phyloP scores from a whole-genome alignment of 2,329 filamentous ascomycete species.

The Blastomyces emzantsi region DNA sequence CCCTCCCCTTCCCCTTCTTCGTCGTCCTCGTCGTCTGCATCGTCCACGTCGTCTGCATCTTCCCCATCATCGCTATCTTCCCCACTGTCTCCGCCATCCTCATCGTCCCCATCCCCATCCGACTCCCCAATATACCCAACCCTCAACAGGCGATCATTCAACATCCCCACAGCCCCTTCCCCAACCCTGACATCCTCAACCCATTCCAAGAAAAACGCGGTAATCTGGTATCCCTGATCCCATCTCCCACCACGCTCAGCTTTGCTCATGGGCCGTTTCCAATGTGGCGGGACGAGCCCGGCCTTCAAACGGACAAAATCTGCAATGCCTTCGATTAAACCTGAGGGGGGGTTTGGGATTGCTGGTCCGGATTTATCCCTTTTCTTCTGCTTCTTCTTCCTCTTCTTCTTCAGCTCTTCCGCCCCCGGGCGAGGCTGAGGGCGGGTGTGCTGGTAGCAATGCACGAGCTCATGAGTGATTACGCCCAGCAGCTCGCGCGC shows the following conservation, averaged over 20 bases:
- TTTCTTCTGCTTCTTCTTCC: slow-evolving; percentile 1
- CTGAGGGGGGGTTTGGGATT: slow-evolving; percentile 47
- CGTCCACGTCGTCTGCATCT: slow-evolving; percentile 15
- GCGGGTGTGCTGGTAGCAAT: slow-evolving; percentile 81
- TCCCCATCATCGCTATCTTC: slow-evolving; percentile 26
- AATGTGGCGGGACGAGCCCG: slow-evolving; percentile 69
- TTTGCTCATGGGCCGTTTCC: slow-evolving; percentile 48
- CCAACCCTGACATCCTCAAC: slow-evolving; percentile 64
- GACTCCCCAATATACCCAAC: slow-evolving; percentile 29
- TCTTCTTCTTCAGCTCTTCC: not conserved
- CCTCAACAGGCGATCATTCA: slow-evolving; percentile 32
- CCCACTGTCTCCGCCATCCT: slow-evolving; percentile 3
- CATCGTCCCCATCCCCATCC: slow-evolving; percentile 9
- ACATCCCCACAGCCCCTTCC: slow-evolving; percentile 54
- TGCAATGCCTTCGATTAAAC: slow-evolving; percentile 81
- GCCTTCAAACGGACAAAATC: slow-evolving; percentile 82
- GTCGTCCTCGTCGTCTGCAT: slow-evolving; percentile 20
- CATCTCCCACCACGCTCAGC: slow-evolving; percentile 53
- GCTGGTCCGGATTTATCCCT: slow-evolving; percentile 2
- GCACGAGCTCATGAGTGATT: slow-evolving; percentile 84
- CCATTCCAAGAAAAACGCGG: slow-evolving; percentile 84
- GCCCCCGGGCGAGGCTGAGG: slow-evolving; percentile 23
- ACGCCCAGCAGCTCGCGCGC: slow-evolving; percentile 67
- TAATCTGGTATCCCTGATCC: slow-evolving; percentile 85
- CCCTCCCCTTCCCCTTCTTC: slow-evolving; percentile 20